Evolutionary conservation across 495 filamentous ascomycete genomes (phyloP).

Genomic region (Mytilinidion resinicola): DNA sequence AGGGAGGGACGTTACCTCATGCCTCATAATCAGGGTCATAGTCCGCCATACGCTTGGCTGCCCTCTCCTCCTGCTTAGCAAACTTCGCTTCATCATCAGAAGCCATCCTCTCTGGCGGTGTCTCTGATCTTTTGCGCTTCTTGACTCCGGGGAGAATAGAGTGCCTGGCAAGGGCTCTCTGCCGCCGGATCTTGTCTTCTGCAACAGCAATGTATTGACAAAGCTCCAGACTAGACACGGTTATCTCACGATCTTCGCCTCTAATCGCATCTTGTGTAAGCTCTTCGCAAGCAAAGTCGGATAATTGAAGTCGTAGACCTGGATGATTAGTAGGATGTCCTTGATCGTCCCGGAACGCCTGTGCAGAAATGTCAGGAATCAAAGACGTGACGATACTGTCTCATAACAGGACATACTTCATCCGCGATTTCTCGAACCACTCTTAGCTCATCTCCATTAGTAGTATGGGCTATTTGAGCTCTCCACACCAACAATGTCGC

Average conservation of each 20-base stretch:
- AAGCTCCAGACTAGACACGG: constrained; percentile 14
- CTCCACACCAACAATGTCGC: constrained; percentile 3
- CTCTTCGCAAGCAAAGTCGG: constrained; percentile 23
- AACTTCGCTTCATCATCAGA: constrained; percentile 9
- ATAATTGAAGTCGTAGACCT: constrained; percentile 23
- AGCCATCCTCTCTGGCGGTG: constrained; percentile 6
- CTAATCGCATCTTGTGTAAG: constrained; percentile 12
- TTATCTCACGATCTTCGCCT: constrained; percentile 13
- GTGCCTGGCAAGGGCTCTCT: constrained; percentile 9
- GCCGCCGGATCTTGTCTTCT: constrained; percentile 13
- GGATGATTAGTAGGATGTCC: constrained; percentile 25
- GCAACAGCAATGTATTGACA: constrained; percentile 18
- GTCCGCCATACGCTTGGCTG: no score
- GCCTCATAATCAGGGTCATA: constrained; percentile 7
- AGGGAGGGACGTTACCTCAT: not conserved
- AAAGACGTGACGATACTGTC: not conserved
- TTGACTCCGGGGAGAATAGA: constrained; percentile 13
- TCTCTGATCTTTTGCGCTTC: constrained; percentile 17
- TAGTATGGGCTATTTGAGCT: constrained; percentile 1
- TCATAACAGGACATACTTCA: not conserved
- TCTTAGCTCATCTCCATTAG: constrained; percentile 2
- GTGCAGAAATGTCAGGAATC: not conserved
- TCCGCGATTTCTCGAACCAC: constrained; percentile 2
- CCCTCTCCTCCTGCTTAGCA: constrained; percentile 3
- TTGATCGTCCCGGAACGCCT: constrained; percentile 20